Percentiles rank a stretch among this genome's conserved stretches.
Evolutionary conservation across 2,329 filamentous ascomycete genomes (phyloP).

Genomic region (Aspergillus neotritici): DNA sequence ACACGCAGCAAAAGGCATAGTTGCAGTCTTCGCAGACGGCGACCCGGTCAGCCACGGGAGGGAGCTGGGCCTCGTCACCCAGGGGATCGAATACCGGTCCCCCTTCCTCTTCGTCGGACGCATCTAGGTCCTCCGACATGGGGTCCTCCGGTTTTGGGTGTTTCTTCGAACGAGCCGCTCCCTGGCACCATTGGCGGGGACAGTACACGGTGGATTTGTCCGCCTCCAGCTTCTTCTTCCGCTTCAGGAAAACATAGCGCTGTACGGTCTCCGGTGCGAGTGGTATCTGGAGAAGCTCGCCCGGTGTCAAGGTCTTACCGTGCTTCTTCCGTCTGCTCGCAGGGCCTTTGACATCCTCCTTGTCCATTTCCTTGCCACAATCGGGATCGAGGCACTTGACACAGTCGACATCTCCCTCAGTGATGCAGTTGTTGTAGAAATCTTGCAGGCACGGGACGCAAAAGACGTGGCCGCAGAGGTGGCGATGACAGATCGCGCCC

Average conservation of each 20-base stretch:
- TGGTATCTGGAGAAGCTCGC: slow-evolving; percentile 74
- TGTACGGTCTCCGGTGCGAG: slow-evolving; percentile 66
- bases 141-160: slow-evolving; percentile 66
- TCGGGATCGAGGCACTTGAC: slow-evolving; percentile 75
- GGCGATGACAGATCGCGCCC: slow-evolving; percentile 70
- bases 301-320: slow-evolving; percentile 68
- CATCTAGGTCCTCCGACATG: slow-evolving; percentile 46
- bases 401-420: slow-evolving; percentile 70
- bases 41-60: slow-evolving; percentile 59
- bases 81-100: slow-evolving; percentile 42
- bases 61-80: slow-evolving; percentile 37
- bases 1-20: slow-evolving; percentile 81
- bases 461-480: slow-evolving; percentile 89
- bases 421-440: slow-evolving; percentile 84
- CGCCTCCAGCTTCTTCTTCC: slow-evolving; percentile 85
- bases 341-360: slow-evolving; percentile 11
- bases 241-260: slow-evolving; percentile 82
- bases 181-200: slow-evolving; percentile 86
- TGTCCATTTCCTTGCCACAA: slow-evolving; percentile 61
- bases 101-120: slow-evolving; percentile 50
- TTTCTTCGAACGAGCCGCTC: slow-evolving; percentile 70
- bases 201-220: slow-evolving; percentile 92
- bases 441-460: slow-evolving; percentile 81
- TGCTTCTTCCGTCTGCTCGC: slow-evolving; percentile 51
- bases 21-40: slow-evolving; percentile 82